phyloP scores from a whole-genome alignment of 768 basidiomycete species.

The Rhodosporidiobolus sp. region DNA sequence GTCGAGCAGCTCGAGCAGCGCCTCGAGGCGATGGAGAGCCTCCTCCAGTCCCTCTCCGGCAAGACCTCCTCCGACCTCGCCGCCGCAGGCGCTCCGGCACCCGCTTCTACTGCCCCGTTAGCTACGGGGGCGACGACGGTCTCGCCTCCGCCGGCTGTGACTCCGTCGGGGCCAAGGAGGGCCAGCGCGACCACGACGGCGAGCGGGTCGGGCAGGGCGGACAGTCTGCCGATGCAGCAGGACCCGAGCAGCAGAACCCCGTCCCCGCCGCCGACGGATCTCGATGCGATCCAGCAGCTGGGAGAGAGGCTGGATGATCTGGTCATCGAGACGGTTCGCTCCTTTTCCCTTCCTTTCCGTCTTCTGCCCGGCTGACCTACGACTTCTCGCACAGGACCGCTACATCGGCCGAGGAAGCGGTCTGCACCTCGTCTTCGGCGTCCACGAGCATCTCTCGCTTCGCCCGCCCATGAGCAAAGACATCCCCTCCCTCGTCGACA shows the following conservation, averaged over 20 bases:
- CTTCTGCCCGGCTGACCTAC: background rate
- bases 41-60: constrained; percentile 19
- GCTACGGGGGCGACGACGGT: too few species aligned
- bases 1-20: constrained; percentile 38
- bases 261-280: constrained; percentile 5
- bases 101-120: too few species aligned
- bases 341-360: too few species aligned
- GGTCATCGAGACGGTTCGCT: constrained; percentile 9
- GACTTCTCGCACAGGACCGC: constrained; percentile 2
- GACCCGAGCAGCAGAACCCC: background rate
- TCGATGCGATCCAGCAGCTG: constrained; percentile 25
- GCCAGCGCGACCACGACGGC: background rate
- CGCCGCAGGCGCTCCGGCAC: too few species aligned
- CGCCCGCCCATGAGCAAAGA: background rate
- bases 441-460: constrained; percentile 10
- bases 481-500: constrained; percentile 8
- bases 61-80: background rate
- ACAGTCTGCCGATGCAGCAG: too few species aligned
- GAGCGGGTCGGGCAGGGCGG: background rate
- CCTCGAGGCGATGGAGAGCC: constrained; percentile 38
- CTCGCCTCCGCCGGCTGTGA: too few species aligned
- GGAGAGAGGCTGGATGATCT: constrained; percentile 16
- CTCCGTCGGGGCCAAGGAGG: too few species aligned
- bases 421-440: constrained; percentile 16
- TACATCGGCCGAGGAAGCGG: constrained; percentile 34